Base-by-base conservation (phyloP, 495 filamentous ascomycete genomes). In the Immersiella caudata region DNA sequence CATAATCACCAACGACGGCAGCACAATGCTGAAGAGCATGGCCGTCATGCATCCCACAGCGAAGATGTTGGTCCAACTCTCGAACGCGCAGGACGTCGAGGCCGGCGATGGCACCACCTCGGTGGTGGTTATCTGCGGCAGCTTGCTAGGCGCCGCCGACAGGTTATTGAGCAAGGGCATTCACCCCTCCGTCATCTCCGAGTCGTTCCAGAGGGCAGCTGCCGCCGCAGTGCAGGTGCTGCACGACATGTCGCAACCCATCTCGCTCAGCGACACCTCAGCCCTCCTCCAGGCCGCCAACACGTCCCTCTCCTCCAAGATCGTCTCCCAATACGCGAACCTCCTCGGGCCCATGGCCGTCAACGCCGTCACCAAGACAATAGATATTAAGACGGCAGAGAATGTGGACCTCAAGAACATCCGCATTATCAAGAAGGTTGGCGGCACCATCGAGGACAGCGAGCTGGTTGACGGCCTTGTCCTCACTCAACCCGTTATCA, bases 11-110 rank as follows among this genome's bases (percentile, higher is more conserved):
- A 99, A 99, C 82, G 95, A 99, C 80, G 95, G 95, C 78, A 96
- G 95, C 82, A 99, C 95, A 46, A 98, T 98, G 93, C 81, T 99
- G 75, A 95, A 90, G 80, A 92, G 93, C 84, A 98, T 99, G 95
- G 91, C 91, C 71, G 96, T 99, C 60, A 91, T 98, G 93, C 95
- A 99, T 78, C 95, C 95, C 46, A 94, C 95, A 64, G 95, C 95
- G 51, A 95, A 96, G 83, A 99, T 99, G 95, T 88, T 99, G 62
- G 95, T 99, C 70, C 93, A 99, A 76, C 87, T 99, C 60, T 94
- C 93, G 72, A 92, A 94, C 68, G 95, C 95, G 69, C 95, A 99
- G 79, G 95, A 99, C 84, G 92, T 99, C 67, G 95, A 99, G 79
- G 95, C 95, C 67, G 95, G 95, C 79, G 95, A 99, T 81, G 95